Percentiles rank a stretch among this genome's conserved stretches.
Evolutionary conservation across 2,329 filamentous ascomycete species (phyloP).

Genomic region (Aureobasidium sp.): DNA sequence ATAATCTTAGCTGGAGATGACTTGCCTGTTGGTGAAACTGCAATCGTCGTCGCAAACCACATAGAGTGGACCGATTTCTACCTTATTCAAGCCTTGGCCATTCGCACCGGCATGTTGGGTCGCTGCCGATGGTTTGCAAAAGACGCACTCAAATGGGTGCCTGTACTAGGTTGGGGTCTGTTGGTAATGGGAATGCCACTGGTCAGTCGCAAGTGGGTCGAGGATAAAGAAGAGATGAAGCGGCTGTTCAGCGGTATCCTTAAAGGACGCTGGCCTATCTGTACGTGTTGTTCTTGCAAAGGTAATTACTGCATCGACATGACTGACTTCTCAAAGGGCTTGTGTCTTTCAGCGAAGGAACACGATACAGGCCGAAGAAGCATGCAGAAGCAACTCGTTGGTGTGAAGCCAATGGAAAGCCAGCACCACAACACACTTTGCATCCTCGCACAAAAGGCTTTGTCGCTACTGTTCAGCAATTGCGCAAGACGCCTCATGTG

Average conservation of each 20-base stretch:
- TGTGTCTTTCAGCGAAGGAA: conserved; percentile 57
- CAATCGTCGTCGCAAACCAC: conserved; percentile 53
- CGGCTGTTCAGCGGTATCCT: conserved; percentile 49
- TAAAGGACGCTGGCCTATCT: conserved; percentile 40
- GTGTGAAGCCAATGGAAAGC: conserved; percentile 43
- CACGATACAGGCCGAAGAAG: conserved; percentile 48
- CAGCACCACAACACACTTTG: conserved; percentile 48
- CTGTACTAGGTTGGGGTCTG: conserved; percentile 55
- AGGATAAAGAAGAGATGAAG: conserved; percentile 48
- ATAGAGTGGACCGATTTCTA: conserved; percentile 56
- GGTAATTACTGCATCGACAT: not conserved
- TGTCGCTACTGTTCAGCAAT: conserved; percentile 48
- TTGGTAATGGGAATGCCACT: conserved; percentile 59
- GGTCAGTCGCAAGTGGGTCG: conserved; percentile 51
- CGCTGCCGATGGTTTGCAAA: conserved; percentile 56
- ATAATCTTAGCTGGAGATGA: conserved; percentile 46
- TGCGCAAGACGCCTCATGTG: conserved; percentile 29
- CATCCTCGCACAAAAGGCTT: conserved; percentile 55
- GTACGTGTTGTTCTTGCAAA: conserved; percentile 32
- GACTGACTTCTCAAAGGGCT: conserved; percentile 40
- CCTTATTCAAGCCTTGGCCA: conserved; percentile 51
- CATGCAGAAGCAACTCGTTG: conserved; percentile 42
- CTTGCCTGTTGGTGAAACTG: conserved; percentile 47
- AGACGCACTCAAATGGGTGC: conserved; percentile 48
- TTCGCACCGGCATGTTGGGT: conserved; percentile 49